Evolutionary conservation across 805 yeast species (phyloP).

Genomic region (Yamadazyma olivae): DNA sequence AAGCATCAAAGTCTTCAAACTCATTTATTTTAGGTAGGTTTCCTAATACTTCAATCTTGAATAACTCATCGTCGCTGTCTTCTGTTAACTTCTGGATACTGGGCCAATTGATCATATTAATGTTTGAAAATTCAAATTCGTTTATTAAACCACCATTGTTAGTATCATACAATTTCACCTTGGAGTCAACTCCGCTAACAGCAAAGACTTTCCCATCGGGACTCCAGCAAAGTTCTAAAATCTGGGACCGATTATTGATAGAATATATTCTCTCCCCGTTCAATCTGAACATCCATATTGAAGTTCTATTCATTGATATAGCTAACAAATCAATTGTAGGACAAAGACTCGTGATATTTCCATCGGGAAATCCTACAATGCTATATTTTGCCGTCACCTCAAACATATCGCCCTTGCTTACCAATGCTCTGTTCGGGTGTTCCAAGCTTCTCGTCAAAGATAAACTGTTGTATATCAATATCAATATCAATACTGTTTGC

Average conservation of each 20-base stretch:
- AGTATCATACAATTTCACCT: conserved; percentile 43
- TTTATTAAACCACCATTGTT: conserved; percentile 34
- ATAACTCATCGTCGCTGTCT: conserved; percentile 5
- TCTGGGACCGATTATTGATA: conserved; percentile 32
- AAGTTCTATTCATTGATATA: conserved; percentile 47
- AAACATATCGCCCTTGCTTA: conserved; percentile 2
- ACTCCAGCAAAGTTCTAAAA: conserved; percentile 29
- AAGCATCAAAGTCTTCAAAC: conserved; percentile 4
- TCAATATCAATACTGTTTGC: too few relatives aligned
- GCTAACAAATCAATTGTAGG: conserved; percentile 55
- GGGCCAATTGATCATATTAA: conserved; percentile 5
- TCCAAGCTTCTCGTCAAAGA: too few relatives aligned
- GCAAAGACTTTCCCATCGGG: conserved; percentile 41
- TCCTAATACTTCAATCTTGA: conserved; percentile 8
- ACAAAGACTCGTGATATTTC: conserved; percentile 43
- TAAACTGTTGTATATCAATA: too few relatives aligned
- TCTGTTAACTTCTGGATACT: background rate
- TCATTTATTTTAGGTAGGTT: conserved; percentile 9
- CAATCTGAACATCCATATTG: conserved; percentile 49
- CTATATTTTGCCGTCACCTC: conserved; percentile 5
- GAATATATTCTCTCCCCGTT: conserved; percentile 55
- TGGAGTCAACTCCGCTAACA: conserved; percentile 42
- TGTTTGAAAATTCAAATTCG: conserved; percentile 15
- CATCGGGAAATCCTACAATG: conserved; percentile 30
- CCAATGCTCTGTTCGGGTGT: too few relatives aligned